Conservation (phyloP, 179 eudicot genomes). For the Amaranthus tricolor region DNA sequence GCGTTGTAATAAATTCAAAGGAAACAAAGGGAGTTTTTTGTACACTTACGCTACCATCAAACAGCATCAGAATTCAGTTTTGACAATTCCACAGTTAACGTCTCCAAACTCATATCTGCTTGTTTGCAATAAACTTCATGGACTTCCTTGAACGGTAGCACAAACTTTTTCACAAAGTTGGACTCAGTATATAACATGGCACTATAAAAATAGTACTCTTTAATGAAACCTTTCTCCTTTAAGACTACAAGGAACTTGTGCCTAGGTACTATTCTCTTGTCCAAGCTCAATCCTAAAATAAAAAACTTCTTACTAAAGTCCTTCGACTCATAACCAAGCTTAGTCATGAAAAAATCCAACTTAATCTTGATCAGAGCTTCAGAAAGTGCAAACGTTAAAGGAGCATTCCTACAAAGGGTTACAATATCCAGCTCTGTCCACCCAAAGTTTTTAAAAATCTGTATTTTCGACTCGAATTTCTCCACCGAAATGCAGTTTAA, state of each 20-base stretch:
- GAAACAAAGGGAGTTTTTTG: no score
- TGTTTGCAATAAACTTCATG: conserved; percentile 11
- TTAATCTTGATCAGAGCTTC: conserved; percentile 15
- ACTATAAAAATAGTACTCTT: background rate
- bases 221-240: conserved; percentile 18
- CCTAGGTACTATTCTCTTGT: conserved; percentile 35
- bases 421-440: conserved; percentile 28
- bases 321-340: conserved; percentile 24
- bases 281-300: conserved; percentile 24
- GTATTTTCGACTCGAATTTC: conserved; percentile 15
- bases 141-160: conserved; percentile 27
- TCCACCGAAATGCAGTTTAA: background rate
- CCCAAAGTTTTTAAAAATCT: conserved; percentile 35
- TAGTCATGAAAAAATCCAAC: conserved; percentile 30
- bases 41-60: no score
- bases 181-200: conserved; percentile 7
- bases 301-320: background rate
- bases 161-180: conserved; percentile 14
- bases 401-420: conserved; percentile 8
- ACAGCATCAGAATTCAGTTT: no score
- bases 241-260: conserved; percentile 9
- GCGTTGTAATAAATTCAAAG: no score
- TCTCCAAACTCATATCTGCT: background rate
- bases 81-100: background rate
- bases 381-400: conserved; percentile 9